Base-by-base conservation (phyloP, 495 filamentous ascomycete genomes). In the Cudoniella acicularis region DNA sequence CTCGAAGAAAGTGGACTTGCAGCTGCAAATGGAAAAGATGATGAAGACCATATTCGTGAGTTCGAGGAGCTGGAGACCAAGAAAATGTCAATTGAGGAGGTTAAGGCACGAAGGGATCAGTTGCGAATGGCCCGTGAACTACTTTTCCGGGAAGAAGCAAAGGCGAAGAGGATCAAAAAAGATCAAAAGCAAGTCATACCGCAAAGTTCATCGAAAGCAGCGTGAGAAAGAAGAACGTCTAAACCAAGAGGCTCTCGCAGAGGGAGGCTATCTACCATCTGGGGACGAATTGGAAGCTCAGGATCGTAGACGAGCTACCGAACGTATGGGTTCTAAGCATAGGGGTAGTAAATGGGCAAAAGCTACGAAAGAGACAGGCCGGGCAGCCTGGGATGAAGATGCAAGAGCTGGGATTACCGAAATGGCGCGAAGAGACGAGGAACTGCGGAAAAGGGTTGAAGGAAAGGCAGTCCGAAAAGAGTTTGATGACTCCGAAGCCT, bases 101-200 rank as follows among this genome's bases (percentile, higher is more conserved):
- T 90, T 16, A 83, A 86, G 67, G 84, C 85, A 18, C 78, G 91
- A 1, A 79, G 84, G 30, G 85, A 85, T 8, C 86, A 96, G 66
- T 79, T 95, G 25, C 85, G 92, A 10, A 86, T 82, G 62, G 83
- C 88, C 54, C 77, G 95, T 56, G 94, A 98, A 62, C 73, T 97
- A 3, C 76, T 96, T 49, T 96, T 95, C 58, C 81, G 93, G n/a
- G 95, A 98, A 69, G 88, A 96, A 70, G 82, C 87, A 0, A 85
- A 90, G 52, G 82, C 91, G 2, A 96, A 93, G 73, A 86, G 94
- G 2, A 88, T 98, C 71, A 96, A 96, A 72, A 98, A 97, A 76
- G n/a, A 98, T 98, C 70, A 98, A 98, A 77, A 92, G 87, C 65
- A 98, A 96, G 67, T 82, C 91, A 0, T 98, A 92, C 67, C 87